These are phyloP conservation scores for Globisporangium canariense DNA, from an alignment of 352 stramenopile species.

Conservation along the genomic window DNA sequence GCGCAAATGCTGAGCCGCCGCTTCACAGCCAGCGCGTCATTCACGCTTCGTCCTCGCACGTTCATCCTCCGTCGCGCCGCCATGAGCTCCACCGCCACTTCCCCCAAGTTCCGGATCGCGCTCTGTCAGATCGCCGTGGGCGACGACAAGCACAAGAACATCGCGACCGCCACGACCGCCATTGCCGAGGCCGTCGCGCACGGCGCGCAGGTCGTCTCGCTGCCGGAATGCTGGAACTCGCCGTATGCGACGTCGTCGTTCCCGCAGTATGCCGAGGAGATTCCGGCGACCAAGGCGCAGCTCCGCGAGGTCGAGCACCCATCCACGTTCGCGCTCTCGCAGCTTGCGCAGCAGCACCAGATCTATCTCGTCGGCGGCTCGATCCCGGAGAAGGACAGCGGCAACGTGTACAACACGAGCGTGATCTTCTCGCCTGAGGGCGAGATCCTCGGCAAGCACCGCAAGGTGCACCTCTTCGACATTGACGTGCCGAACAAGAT, in stretches of 20 bases:
- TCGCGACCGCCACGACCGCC: conserved; percentile 65
- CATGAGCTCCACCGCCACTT: conserved; percentile 38
- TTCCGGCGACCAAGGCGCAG: conserved; percentile 76
- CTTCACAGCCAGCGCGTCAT: conserved; percentile 3
- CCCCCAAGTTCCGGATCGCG: conserved; percentile 86
- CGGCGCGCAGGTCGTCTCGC: conserved; percentile 85
- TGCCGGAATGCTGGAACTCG: conserved; percentile 96
- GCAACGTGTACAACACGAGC: conserved; percentile 99
- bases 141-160: conserved; percentile 82
- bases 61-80: not conserved
- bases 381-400: conserved; percentile 89
- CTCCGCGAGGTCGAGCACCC: conserved; percentile 64
- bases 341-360: conserved; percentile 86
- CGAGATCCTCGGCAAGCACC: conserved; percentile 96
- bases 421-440: conserved; percentile 94
- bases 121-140: conserved; percentile 96
- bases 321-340: conserved; percentile 86
- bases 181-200: conserved; percentile 70
- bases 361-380: conserved; percentile 97
- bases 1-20: conserved; percentile 1
- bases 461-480: conserved; percentile 99
- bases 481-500: conserved; percentile 99
- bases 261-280: conserved; percentile 95
- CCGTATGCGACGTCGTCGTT: conserved; percentile 98
- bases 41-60: conserved; percentile 1